Evolutionary conservation across 2,329 filamentous ascomycete genomes (phyloP).

Genomic region (Penicillium sp.): DNA sequence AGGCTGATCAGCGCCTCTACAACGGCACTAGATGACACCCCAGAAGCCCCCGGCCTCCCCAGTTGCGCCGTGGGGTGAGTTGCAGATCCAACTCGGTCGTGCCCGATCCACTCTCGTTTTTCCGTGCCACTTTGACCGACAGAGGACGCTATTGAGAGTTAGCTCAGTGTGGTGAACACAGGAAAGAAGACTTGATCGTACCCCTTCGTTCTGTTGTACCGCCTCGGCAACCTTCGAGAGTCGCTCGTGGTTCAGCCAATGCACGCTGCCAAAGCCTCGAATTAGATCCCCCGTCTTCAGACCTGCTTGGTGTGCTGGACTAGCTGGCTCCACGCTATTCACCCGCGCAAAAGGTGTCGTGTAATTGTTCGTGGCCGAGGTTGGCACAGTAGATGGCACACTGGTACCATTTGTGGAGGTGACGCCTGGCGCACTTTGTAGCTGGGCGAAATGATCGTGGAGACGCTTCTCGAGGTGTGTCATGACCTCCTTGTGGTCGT

Average conservation of each 20-base stretch:
- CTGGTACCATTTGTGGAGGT: constrained; percentile 21
- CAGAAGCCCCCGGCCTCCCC: constrained; percentile 84
- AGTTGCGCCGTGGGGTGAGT: constrained; percentile 70
- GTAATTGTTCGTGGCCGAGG: constrained; percentile 21
- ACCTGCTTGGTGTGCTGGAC: constrained; percentile 78
- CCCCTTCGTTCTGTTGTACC: constrained; percentile 83
- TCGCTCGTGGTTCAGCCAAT: constrained; percentile 77
- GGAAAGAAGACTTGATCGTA: constrained; percentile 45
- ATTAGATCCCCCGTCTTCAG: constrained; percentile 75
- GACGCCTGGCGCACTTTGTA: constrained; percentile 51
- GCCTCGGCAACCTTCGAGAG: constrained; percentile 81
- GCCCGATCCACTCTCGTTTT: constrained; percentile 43
- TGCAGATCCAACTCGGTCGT: constrained; percentile 59
- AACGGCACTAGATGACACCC: constrained; percentile 85
- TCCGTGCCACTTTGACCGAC: constrained; percentile 60
- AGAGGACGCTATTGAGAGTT: constrained; percentile 56
- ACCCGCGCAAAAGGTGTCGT: constrained; percentile 75
- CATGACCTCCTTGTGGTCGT: constrained; percentile 93
- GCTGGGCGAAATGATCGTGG: constrained; percentile 81
- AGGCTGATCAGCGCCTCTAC: constrained; percentile 42
- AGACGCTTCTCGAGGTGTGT: constrained; percentile 72
- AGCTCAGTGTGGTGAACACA: not conserved
- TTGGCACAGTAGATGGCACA: constrained; percentile 21
- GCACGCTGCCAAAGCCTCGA: constrained; percentile 77
- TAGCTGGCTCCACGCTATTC: constrained; percentile 70